These are phyloP conservation scores for Mercurialis annua DNA, from an alignment of 345 rosid species.

Conservation along the genomic window DNA sequence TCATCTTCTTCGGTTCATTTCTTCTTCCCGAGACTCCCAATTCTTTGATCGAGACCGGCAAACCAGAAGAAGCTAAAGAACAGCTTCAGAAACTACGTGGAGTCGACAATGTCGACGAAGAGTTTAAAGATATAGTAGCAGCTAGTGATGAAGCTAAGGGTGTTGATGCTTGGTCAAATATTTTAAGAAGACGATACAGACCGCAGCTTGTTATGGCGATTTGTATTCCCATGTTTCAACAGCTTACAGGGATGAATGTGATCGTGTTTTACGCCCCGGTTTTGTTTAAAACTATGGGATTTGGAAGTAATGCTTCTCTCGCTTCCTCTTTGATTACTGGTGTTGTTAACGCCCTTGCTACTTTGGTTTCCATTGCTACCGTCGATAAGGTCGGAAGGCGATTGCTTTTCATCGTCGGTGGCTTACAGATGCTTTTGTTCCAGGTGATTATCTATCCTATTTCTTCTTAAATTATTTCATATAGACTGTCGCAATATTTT, in stretches of 20 bases:
- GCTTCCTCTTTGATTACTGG: constrained; percentile 31
- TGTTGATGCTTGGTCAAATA: constrained; percentile 30
- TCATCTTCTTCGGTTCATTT: constrained; percentile 14
- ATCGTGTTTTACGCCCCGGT: constrained; percentile 43
- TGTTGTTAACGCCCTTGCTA: constrained; percentile 19
- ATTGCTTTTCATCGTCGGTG: constrained; percentile 31
- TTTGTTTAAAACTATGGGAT: constrained; percentile 34
- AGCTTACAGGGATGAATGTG: constrained; percentile 43
- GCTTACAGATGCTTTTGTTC: constrained; percentile 28
- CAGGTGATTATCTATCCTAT: constrained; percentile 16
- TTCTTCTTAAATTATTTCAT: background rate
- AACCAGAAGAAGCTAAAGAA: constrained; percentile 22
- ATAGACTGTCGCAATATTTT: too few species aligned
- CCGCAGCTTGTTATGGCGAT: constrained; percentile 34
- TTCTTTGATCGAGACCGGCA: constrained; percentile 33
- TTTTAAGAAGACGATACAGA: constrained; percentile 25
- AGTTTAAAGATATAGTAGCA: constrained; percentile 29
- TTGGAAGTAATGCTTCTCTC: constrained; percentile 32
- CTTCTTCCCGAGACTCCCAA: constrained; percentile 39
- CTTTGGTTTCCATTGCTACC: constrained; percentile 23
- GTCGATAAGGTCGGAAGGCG: constrained; percentile 40
- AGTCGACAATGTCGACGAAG: constrained; percentile 31
- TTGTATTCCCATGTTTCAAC: constrained; percentile 36
- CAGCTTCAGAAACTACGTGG: constrained; percentile 28
- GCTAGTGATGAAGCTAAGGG: constrained; percentile 26